Conservation (phyloP, 371 early-diverging fungal species). For the Nematocida homosporus region DNA sequence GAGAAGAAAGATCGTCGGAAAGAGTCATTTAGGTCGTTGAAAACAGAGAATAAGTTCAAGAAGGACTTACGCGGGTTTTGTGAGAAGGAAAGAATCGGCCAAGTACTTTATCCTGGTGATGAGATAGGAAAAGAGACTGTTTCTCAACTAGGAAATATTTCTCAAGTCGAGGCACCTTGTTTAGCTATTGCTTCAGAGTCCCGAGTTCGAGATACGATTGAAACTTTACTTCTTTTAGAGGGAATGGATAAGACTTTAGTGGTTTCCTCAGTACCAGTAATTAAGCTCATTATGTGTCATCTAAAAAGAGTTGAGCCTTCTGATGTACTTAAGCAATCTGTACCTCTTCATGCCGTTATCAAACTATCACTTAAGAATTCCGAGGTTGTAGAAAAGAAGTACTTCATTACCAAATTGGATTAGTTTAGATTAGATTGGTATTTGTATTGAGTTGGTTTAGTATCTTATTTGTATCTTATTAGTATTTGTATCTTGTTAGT, state of each 20-base stretch:
- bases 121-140: conserved; percentile 1
- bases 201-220: neutral
- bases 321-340: neutral
- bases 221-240: conserved; percentile 13
- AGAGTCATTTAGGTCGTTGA: neutral
- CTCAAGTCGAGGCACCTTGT: neutral
- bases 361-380: conserved; percentile 29
- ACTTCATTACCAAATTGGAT: neutral
- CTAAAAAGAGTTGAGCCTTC: conserved; percentile 1
- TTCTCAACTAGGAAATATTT: neutral
- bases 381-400: conserved; percentile 37
- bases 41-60: conserved; percentile 1
- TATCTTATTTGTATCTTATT: too few relatives aligned
- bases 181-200: neutral
- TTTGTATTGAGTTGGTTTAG: too few relatives aligned
- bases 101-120: neutral
- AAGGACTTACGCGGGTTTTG: conserved; percentile 5
- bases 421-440: too few relatives aligned
- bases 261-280: neutral
- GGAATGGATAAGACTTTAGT: conserved; percentile 26
- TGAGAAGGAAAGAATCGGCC: conserved; percentile 21
- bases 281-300: conserved; percentile 7
- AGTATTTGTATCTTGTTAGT: too few relatives aligned
- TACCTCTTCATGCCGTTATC: conserved; percentile 7
- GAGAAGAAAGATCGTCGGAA: conserved; percentile 6